Evolutionary conservation across 805 yeast species (phyloP).

Genomic region (Millerozyma acaciae): DNA sequence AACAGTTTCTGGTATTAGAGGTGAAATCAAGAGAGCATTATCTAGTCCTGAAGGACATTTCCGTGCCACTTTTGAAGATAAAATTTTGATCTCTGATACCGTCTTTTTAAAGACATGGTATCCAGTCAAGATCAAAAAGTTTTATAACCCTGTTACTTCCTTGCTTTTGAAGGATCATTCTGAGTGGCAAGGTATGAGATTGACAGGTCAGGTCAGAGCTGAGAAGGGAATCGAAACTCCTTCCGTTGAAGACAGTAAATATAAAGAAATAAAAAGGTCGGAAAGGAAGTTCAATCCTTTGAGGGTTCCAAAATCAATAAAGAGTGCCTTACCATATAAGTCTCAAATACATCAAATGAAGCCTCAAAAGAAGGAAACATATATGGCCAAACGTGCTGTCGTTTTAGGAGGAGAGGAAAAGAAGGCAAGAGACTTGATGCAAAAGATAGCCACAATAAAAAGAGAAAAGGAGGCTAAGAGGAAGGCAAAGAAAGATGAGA

Average conservation of each 20-base stretch:
- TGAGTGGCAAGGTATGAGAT: slow-evolving; percentile 95
- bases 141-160: slow-evolving; percentile 95
- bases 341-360: slow-evolving; percentile 87
- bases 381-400: slow-evolving; percentile 86
- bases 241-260: slow-evolving; percentile 44
- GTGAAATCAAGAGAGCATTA: slow-evolving; percentile 93
- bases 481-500: slow-evolving; percentile 65
- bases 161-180: slow-evolving; percentile 69
- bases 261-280: slow-evolving; percentile 72
- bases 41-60: slow-evolving; percentile 92
- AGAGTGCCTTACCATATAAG: slow-evolving; percentile 79
- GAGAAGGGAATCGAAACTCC: slow-evolving; percentile 66
- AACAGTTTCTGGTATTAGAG: slow-evolving; percentile 95
- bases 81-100: slow-evolving; percentile 84
- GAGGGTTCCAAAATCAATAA: slow-evolving; percentile 77
- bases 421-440: slow-evolving; percentile 86
- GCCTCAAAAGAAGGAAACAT: slow-evolving; percentile 80
- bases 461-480: slow-evolving; percentile 82
- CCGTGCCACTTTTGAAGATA: slow-evolving; percentile 97
- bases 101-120: slow-evolving; percentile 94
- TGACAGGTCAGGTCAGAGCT: slow-evolving; percentile 91
- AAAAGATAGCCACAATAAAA: slow-evolving; percentile 78
- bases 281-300: slow-evolving; percentile 85
- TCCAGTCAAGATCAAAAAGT: slow-evolving; percentile 84
- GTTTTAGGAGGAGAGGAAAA: slow-evolving; percentile 89